Evolutionary conservation across 1,284 basidiomycete genomes (phyloP).

Genomic region (Thelephora terrestris): DNA sequence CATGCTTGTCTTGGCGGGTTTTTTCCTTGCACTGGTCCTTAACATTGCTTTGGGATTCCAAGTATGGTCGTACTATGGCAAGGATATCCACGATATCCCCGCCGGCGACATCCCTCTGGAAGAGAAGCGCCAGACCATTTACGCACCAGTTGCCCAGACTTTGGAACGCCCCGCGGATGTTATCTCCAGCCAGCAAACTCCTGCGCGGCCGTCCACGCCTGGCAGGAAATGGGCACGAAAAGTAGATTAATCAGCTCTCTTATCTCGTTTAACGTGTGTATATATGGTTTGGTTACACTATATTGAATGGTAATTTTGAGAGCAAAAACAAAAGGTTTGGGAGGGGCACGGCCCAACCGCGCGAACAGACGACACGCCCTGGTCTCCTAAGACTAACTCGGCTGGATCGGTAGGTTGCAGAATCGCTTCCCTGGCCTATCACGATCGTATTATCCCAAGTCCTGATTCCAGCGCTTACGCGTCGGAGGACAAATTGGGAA

Average conservation of each 20-base stretch:
- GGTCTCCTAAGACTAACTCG: slow-evolving; percentile 86
- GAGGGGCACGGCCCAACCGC: slow-evolving; percentile 58
- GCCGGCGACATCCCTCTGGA: slow-evolving; percentile 13
- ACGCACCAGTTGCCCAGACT: slow-evolving; percentile 14
- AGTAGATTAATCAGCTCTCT: slow-evolving; percentile 37
- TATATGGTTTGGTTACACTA: no score
- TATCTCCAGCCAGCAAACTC: slow-evolving; percentile 28
- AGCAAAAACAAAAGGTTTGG: slow-evolving; percentile 54
- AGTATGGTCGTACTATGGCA: slow-evolving; percentile 76
- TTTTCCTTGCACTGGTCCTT: slow-evolving; percentile 66
- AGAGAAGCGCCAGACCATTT: slow-evolving; percentile 14
- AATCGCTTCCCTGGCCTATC: slow-evolving; percentile 84
- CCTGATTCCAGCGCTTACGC: slow-evolving; percentile 44
- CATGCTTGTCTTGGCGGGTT: slow-evolving; percentile 67
- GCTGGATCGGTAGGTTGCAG: slow-evolving; percentile 72
- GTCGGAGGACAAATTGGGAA: slow-evolving; percentile 50
- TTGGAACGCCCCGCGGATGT: slow-evolving; percentile 25
- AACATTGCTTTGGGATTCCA: slow-evolving; percentile 76
- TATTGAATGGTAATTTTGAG: neutral
- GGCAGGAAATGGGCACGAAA: slow-evolving; percentile 63
- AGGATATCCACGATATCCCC: slow-evolving; percentile 32
- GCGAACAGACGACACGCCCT: slow-evolving; percentile 73
- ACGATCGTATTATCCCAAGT: slow-evolving; percentile 73
- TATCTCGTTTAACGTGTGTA: no score
- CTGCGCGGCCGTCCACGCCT: slow-evolving; percentile 28